These are phyloP conservation scores for Citrus sinensis DNA, from an alignment of 345 rosid species.

Conservation along the genomic window DNA sequence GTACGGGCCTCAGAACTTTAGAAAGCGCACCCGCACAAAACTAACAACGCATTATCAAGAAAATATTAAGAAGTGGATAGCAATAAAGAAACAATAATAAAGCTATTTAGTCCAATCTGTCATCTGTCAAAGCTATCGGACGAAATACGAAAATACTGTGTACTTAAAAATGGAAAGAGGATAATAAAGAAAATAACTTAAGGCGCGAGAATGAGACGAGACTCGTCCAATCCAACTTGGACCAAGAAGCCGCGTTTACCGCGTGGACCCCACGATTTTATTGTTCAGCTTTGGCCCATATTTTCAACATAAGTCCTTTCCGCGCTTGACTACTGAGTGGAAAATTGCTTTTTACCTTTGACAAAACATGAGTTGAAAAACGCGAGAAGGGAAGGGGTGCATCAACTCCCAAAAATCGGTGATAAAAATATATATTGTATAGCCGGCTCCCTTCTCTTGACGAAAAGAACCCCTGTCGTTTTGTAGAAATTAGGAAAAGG, in stretches of 20 bases:
- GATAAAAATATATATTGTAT: background rate
- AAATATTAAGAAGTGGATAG: background rate
- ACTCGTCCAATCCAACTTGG: conserved; percentile 2
- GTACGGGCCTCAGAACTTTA: background rate
- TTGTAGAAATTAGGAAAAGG: background rate
- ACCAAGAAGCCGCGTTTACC: conserved; percentile 5
- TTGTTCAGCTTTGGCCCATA: conserved; percentile 11
- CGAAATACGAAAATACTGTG: background rate
- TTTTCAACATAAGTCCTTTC: background rate
- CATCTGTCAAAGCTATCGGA: background rate
- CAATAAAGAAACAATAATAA: background rate
- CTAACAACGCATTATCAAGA: background rate
- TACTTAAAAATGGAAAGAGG: background rate
- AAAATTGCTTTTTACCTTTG: background rate
- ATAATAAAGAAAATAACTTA: background rate
- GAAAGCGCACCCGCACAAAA: background rate
- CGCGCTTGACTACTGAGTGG: background rate
- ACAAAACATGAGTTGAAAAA: conserved; percentile 11
- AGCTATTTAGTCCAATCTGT: background rate
- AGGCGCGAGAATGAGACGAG: background rate
- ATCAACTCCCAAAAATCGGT: conserved; percentile 1
- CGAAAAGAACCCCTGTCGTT: conserved; percentile 13
- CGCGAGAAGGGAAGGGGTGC: background rate
- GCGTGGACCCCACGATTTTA: conserved; percentile 19
- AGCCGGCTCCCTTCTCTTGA: background rate